Conservation (phyloP, 768 basidiomycete genomes). For the Trametes cinnabarina region DNA sequence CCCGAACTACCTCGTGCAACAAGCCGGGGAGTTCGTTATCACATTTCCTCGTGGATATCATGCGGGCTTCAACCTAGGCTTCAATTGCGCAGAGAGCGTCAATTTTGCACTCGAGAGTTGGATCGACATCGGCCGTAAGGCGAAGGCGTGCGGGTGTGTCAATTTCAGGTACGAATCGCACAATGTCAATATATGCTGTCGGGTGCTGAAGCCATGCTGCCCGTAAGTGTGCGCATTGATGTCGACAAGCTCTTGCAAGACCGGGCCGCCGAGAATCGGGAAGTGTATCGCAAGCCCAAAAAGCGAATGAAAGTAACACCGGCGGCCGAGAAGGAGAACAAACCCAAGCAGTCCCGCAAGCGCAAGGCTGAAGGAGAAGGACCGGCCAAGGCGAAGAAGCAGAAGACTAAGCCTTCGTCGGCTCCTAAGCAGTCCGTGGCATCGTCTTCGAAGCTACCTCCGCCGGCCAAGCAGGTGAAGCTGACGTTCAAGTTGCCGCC, state of each 20-base stretch:
- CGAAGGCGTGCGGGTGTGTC: constrained; percentile 75
- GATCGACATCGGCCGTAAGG: constrained; percentile 83
- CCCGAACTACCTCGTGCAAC: constrained; percentile 88
- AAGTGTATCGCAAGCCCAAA: constrained; percentile 8
- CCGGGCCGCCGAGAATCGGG: constrained; percentile 47
- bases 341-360: constrained; percentile 32
- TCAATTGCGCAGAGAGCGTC: constrained; percentile 96
- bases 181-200: not conserved
- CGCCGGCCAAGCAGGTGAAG: constrained; percentile 31
- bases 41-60: constrained; percentile 96
- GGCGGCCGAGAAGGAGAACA: constrained; percentile 12
- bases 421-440: not conserved
- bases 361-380: constrained; percentile 38
- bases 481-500: constrained; percentile 70
- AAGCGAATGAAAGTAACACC: constrained; percentile 6
- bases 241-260: constrained; percentile 82
- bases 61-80: constrained; percentile 93
- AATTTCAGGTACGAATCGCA: constrained; percentile 61
- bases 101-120: constrained; percentile 96
- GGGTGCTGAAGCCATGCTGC: not conserved
- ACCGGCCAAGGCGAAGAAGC: constrained; percentile 47
- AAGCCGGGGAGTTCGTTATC: constrained; percentile 93
- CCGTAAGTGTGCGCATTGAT: constrained; percentile 84
- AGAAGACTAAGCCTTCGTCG: constrained; percentile 34
- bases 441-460: constrained; percentile 9